These are phyloP conservation scores for Starmerella geochares DNA, from an alignment of 805 yeast species.

Conservation along the genomic window DNA sequence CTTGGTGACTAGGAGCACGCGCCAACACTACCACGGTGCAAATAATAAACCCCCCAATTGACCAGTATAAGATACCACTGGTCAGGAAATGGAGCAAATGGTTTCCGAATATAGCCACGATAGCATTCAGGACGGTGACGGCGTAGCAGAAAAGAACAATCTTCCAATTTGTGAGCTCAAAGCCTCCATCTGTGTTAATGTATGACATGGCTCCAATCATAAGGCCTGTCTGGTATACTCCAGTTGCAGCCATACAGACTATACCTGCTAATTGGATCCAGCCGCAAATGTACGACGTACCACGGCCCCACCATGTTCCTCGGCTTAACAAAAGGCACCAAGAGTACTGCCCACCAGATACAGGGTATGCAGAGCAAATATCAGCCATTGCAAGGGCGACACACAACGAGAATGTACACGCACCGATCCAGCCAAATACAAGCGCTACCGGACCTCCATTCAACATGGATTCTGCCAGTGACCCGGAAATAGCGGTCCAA, in stretches of 20 bases:
- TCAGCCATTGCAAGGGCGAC: constrained; percentile 60
- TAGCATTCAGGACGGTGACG: constrained; percentile 21
- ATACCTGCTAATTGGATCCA: constrained; percentile 54
- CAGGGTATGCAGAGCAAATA: constrained; percentile 45
- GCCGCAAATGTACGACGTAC: constrained; percentile 51
- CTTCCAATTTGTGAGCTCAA: constrained; percentile 28
- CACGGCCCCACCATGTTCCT: constrained; percentile 34
- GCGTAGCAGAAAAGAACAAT: constrained; percentile 28
- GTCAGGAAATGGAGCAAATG: constrained; percentile 42
- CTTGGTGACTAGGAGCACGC: constrained; percentile 42
- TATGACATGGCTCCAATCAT: constrained; percentile 44
- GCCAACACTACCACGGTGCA: constrained; percentile 47
- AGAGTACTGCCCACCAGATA: constrained; percentile 59
- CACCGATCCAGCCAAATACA: constrained; percentile 50
- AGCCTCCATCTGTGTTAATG: constrained; percentile 32
- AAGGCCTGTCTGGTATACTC: constrained; percentile 44
- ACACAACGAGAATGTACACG: constrained; percentile 43
- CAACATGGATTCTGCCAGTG: constrained; percentile 48
- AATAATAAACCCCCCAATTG: constrained; percentile 43
- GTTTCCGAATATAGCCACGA: constrained; percentile 23
- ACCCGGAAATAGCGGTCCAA: constrained; percentile 54
- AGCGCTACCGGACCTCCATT: constrained; percentile 55
- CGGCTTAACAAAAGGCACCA: constrained; percentile 41
- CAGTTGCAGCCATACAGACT: constrained; percentile 52
- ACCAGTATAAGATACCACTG: constrained; percentile 41